phyloP scores from a whole-genome alignment of 2,329 filamentous ascomycete genomes.

The Graphiopsis chlorocephala region DNA sequence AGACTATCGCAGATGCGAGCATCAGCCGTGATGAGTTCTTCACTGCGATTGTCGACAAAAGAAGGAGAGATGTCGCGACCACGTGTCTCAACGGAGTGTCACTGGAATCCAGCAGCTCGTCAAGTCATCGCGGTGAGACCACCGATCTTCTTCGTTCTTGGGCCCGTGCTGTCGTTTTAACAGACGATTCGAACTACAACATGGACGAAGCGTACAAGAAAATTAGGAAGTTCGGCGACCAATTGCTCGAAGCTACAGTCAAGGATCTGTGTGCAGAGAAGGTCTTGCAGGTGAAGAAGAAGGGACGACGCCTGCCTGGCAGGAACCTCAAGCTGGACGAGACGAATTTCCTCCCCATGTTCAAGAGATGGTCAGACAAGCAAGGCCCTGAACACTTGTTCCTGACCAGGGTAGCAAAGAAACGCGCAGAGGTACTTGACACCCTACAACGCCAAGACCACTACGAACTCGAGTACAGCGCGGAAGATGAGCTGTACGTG shows the following conservation, averaged over 20 bases:
- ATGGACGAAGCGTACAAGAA: conserved; percentile 40
- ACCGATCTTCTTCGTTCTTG: conserved; percentile 40
- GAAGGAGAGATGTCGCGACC: conserved; percentile 22
- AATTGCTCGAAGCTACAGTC: conserved; percentile 47
- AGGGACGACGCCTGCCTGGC: conserved; percentile 57
- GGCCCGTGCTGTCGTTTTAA: conserved; percentile 46
- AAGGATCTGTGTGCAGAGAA: conserved; percentile 53
- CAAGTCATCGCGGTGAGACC: neutral
- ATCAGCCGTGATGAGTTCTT: conserved; percentile 21
- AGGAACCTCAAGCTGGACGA: conserved; percentile 63
- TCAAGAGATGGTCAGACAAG: conserved; percentile 54
- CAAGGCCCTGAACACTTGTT: conserved; percentile 26
- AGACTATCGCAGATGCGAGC: conserved; percentile 16
- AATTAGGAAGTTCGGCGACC: conserved; percentile 35
- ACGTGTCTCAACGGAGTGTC: conserved; percentile 19
- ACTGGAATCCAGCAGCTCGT: conserved; percentile 17
- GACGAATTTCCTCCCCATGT: conserved; percentile 51
- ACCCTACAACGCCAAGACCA: conserved; percentile 37
- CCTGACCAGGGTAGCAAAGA: conserved; percentile 28
- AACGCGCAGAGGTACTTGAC: conserved; percentile 24
- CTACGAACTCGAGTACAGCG: conserved; percentile 53
- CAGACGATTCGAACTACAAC: conserved; percentile 41
- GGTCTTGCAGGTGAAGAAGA: conserved; percentile 60
- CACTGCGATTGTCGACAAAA: conserved; percentile 20
- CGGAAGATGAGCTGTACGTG: conserved; percentile 63